Evolutionary conservation across 1,139 yeast genomes (phyloP).

Genomic region (Hyphopichia buzzinii): DNA sequence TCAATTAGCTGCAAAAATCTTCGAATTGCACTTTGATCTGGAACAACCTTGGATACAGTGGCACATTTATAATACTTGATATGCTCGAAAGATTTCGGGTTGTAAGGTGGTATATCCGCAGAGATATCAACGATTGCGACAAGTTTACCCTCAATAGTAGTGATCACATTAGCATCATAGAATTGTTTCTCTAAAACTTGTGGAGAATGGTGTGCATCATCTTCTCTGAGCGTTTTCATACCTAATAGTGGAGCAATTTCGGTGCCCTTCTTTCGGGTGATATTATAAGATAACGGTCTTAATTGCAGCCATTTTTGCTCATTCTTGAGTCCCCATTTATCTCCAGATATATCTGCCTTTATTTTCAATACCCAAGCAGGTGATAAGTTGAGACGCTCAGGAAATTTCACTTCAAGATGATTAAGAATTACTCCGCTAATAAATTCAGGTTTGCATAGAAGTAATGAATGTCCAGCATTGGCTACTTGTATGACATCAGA

Average conservation of each 20-base stretch:
- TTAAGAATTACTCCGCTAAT: slow-evolving; percentile 62
- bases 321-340: slow-evolving; percentile 78
- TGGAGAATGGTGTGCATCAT: slow-evolving; percentile 64
- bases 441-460: slow-evolving; percentile 63
- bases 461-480: slow-evolving; percentile 65
- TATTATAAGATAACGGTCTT: slow-evolving; percentile 47
- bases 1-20: slow-evolving; percentile 56
- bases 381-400: slow-evolving; percentile 47
- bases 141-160: slow-evolving; percentile 34
- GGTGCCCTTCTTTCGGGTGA: slow-evolving; percentile 29
- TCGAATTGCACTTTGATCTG: slow-evolving; percentile 59
- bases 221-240: slow-evolving; percentile 73
- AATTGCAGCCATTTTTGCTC: slow-evolving; percentile 68
- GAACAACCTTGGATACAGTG: slow-evolving; percentile 77
- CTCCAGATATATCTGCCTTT: slow-evolving; percentile 62
- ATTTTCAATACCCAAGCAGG: slow-evolving; percentile 64
- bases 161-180: slow-evolving; percentile 30
- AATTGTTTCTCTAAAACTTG: slow-evolving; percentile 45
- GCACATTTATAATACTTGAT: slow-evolving; percentile 69
- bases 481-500: slow-evolving; percentile 39
- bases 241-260: slow-evolving; percentile 57
- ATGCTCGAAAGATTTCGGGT: slow-evolving; percentile 52
- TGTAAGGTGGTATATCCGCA: slow-evolving; percentile 74
- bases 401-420: slow-evolving; percentile 53
- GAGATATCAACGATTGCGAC: slow-evolving; percentile 70